Evolutionary conservation across 1,139 yeast species (phyloP).

Genomic region (Geotrichum aggregatum): DNA sequence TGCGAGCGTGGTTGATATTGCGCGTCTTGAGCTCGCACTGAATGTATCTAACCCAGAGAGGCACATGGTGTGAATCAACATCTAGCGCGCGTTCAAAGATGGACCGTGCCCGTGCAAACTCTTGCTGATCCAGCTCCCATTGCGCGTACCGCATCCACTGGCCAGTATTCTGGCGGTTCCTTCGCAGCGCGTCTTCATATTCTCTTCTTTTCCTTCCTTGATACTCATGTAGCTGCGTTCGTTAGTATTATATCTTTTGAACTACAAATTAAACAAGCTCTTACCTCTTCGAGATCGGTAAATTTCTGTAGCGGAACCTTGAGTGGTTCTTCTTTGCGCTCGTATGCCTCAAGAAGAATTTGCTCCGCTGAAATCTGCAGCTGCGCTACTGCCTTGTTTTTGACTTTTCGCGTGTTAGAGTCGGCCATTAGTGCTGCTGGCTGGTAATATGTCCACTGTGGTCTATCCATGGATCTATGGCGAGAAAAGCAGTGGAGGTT

Average conservation of each 20-base stretch:
- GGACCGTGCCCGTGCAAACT: slow-evolving; percentile 72
- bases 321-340: slow-evolving; percentile 44
- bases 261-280: no score
- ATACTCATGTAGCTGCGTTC: slow-evolving; percentile 49
- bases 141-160: slow-evolving; percentile 93
- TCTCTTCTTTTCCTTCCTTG: slow-evolving; percentile 77
- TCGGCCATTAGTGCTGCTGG: slow-evolving; percentile 13
- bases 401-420: slow-evolving; percentile 29
- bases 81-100: slow-evolving; percentile 83
- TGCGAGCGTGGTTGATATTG: slow-evolving; percentile 85
- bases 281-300: slow-evolving; percentile 66
- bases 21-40: slow-evolving; percentile 69
- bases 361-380: slow-evolving; percentile 56
- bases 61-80: slow-evolving; percentile 67
- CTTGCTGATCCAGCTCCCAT: slow-evolving; percentile 80
- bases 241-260: slow-evolving; percentile 3
- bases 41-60: slow-evolving; percentile 81
- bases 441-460: neutral
- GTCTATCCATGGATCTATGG: neutral
- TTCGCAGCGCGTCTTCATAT: slow-evolving; percentile 77
- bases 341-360: slow-evolving; percentile 53
- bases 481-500: neutral
- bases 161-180: slow-evolving; percentile 73
- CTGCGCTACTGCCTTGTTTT: slow-evolving; percentile 47
- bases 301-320: slow-evolving; percentile 48